Percentiles rank a stretch among this genome's conserved stretches.
These are phyloP conservation scores for Hypoxylon sp. DNA, from an alignment of 2,329 filamentous ascomycete genomes.

Conservation along the genomic window DNA sequence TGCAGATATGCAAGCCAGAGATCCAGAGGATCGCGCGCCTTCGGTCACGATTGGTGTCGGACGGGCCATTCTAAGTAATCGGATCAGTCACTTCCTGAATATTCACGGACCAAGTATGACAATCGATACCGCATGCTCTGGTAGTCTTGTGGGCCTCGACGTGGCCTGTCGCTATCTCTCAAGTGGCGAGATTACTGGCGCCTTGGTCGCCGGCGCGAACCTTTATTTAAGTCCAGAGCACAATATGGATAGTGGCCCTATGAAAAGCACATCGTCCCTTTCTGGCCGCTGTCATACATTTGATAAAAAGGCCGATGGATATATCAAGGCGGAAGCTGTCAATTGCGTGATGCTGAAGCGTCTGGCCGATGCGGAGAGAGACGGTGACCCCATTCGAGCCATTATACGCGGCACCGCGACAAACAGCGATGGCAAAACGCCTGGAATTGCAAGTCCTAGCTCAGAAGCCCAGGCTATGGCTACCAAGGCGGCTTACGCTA, in stretches of 20 bases:
- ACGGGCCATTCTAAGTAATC: slow-evolving; percentile 14
- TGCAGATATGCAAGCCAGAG: slow-evolving; percentile 27
- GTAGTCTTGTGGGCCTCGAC: slow-evolving; percentile 45
- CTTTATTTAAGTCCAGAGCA: slow-evolving; percentile 40
- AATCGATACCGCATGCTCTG: slow-evolving; percentile 47
- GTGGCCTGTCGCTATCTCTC: slow-evolving; percentile 45
- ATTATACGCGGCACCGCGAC: slow-evolving; percentile 50
- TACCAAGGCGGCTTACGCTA: no score
- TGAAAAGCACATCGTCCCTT: slow-evolving; percentile 35
- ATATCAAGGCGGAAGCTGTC: slow-evolving; percentile 26
- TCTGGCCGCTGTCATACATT: slow-evolving; percentile 37
- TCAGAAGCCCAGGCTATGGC: slow-evolving; percentile 48
- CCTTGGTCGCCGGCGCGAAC: slow-evolving; percentile 45
- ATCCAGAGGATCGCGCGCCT: slow-evolving; percentile 8
- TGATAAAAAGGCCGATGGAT: slow-evolving; percentile 25
- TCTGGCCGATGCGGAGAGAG: slow-evolving; percentile 17
- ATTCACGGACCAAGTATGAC: slow-evolving; percentile 20
- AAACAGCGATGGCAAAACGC: slow-evolving; percentile 53
- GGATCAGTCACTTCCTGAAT: slow-evolving; percentile 26
- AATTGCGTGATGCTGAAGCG: slow-evolving; percentile 7
- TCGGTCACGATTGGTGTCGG: slow-evolving; percentile 14
- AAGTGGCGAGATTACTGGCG: slow-evolving; percentile 41
- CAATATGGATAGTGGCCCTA: slow-evolving; percentile 20
- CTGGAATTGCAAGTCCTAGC: slow-evolving; percentile 44
- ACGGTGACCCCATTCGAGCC: slow-evolving; percentile 47